These are phyloP conservation scores for Fusarium palustre DNA, from an alignment of 2,329 filamentous ascomycete genomes.

Conservation along the genomic window DNA sequence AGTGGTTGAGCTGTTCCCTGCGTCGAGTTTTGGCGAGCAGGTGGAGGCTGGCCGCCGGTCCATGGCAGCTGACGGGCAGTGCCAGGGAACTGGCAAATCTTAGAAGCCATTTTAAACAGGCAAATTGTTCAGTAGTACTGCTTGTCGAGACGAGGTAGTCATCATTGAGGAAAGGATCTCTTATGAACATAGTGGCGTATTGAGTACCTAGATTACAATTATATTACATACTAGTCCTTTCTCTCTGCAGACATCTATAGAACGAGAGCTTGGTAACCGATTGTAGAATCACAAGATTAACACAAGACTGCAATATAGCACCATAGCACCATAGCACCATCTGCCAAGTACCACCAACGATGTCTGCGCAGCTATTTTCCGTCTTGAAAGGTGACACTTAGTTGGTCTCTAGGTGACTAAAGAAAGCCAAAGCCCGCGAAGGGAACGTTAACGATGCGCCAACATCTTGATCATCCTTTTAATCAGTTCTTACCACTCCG, in stretches of 20 bases:
- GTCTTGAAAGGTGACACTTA: background rate
- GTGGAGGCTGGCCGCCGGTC: conserved; percentile 14
- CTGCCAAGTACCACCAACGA: background rate
- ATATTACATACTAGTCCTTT: background rate
- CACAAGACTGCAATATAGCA: background rate
- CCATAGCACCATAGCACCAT: background rate
- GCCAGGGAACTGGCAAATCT: conserved; percentile 9
- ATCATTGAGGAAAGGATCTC: background rate
- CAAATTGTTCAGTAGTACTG: background rate
- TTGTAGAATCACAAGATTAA: background rate
- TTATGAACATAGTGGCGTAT: background rate
- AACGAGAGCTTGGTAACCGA: too few species aligned
- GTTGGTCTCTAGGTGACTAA: background rate
- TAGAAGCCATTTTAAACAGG: background rate
- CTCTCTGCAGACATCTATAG: too few species aligned
- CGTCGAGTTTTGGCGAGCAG: background rate
- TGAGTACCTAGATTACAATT: background rate
- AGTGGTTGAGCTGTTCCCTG: background rate
- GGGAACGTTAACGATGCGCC: background rate
- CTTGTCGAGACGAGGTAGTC: background rate
- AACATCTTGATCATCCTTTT: background rate
- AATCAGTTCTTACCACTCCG: too few species aligned
- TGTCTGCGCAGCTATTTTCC: background rate
- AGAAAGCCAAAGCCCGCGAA: background rate
- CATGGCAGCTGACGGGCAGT: conserved; percentile 20